Evolutionary conservation across 306 rosid genomes (phyloP).

Genomic region (Rosa multiflora): DNA sequence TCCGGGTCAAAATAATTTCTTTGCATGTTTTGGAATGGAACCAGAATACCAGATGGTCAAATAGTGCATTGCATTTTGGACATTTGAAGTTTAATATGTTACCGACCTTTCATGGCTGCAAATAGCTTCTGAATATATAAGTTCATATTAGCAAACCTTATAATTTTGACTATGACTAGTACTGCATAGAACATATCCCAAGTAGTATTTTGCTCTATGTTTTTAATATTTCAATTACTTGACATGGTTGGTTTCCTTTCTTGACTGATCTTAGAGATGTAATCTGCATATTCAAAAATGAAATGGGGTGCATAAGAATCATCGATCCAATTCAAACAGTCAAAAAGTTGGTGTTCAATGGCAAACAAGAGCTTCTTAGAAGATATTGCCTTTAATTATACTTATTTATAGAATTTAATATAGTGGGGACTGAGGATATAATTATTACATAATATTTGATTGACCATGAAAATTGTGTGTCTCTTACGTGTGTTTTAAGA

Average conservation of each 20-base stretch:
- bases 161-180: constrained; percentile 1
- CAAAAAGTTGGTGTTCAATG: background rate
- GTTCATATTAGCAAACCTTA: background rate
- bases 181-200: background rate
- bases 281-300: background rate
- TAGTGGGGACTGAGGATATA: background rate
- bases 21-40: background rate
- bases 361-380: background rate
- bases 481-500: background rate
- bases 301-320: background rate
- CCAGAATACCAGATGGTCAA: background rate
- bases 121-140: background rate
- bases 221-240: background rate
- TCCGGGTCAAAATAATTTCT: background rate
- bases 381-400: background rate
- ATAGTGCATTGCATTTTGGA: background rate
- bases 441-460: background rate
- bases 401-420: background rate
- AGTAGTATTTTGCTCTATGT: background rate
- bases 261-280: background rate
- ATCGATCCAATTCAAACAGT: background rate
- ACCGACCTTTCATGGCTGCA: background rate
- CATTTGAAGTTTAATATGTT: background rate
- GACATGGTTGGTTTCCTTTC: background rate
- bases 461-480: background rate